These are phyloP conservation scores for Paracoccidioides lutzii DNA, from an alignment of 2,329 filamentous ascomycete genomes.

Conservation along the genomic window DNA sequence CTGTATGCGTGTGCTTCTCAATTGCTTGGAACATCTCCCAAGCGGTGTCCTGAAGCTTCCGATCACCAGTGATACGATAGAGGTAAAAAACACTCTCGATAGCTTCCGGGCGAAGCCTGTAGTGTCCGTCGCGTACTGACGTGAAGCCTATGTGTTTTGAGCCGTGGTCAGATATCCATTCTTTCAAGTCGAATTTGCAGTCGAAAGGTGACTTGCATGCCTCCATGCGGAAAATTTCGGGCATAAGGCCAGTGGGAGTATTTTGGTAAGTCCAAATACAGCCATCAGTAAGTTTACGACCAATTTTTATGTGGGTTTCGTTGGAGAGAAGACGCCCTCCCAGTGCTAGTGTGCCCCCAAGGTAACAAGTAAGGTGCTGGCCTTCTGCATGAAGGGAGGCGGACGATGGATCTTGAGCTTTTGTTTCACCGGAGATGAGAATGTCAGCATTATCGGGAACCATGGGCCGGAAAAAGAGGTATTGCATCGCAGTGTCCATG, in stretches of 20 bases:
- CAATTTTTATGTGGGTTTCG: conserved; percentile 36
- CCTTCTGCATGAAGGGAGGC: conserved; percentile 37
- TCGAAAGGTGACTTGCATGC: conserved; percentile 22
- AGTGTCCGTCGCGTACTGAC: conserved; percentile 2
- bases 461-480: conserved; percentile 69
- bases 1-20: conserved; percentile 51
- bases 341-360: conserved; percentile 43
- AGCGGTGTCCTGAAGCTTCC: conserved; percentile 61
- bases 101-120: conserved; percentile 55
- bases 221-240: conserved; percentile 34
- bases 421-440: conserved; percentile 45
- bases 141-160: background rate
- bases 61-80: conserved; percentile 77
- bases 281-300: conserved; percentile 39
- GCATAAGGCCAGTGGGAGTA: conserved; percentile 42
- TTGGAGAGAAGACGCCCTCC: conserved; percentile 40
- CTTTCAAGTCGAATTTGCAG: conserved; percentile 5
- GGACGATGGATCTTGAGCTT: background rate
- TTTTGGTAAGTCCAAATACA: conserved; percentile 44
- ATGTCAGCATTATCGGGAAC: conserved; percentile 52
- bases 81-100: conserved; percentile 84
- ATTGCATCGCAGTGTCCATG: conserved; percentile 54
- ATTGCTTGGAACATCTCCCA: conserved; percentile 76
- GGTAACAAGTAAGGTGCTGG: conserved; percentile 42
- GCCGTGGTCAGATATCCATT: background rate